phyloP scores from a whole-genome alignment of 768 basidiomycete genomes.

The Infundibulicybe gibba region DNA sequence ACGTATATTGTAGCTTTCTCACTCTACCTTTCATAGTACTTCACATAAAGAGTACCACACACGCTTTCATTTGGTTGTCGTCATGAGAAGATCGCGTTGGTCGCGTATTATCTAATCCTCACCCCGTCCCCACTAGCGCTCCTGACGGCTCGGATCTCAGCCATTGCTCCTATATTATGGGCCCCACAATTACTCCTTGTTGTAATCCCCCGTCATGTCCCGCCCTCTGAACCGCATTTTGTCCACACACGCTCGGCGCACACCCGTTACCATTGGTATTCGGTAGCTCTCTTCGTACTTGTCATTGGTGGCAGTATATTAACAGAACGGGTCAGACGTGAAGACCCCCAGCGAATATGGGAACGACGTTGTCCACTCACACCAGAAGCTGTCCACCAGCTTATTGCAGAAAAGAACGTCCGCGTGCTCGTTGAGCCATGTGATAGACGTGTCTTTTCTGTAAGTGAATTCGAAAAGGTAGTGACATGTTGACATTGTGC shows the following conservation, averaged over 20 bases:
- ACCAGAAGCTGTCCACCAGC: constrained; percentile 62
- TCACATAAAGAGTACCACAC: no score
- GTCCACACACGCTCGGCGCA: constrained; percentile 4
- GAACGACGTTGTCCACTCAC: constrained; percentile 84
- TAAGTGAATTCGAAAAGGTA: constrained; percentile 65
- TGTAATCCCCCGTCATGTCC: background rate
- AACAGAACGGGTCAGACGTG: constrained; percentile 39
- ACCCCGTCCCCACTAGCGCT: background rate
- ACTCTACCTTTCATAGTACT: no score
- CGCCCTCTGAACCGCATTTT: constrained; percentile 1
- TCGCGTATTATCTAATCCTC: no score
- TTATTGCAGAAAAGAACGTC: constrained; percentile 54
- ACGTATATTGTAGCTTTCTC: no score
- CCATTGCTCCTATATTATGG: background rate
- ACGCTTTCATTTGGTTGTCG: no score
- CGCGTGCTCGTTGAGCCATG: constrained; percentile 76
- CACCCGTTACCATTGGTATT: constrained; percentile 26
- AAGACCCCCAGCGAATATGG: constrained; percentile 81
- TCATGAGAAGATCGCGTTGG: no score
- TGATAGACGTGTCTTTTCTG: constrained; percentile 66
- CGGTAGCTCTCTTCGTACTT: constrained; percentile 13
- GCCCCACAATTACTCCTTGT: background rate
- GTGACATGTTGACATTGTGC: background rate
- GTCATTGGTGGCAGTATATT: background rate
- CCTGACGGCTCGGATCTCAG: constrained; percentile 13